Conservation (phyloP, 352 stramenopile species). For the Pythium rhizo-oryzae region DNA sequence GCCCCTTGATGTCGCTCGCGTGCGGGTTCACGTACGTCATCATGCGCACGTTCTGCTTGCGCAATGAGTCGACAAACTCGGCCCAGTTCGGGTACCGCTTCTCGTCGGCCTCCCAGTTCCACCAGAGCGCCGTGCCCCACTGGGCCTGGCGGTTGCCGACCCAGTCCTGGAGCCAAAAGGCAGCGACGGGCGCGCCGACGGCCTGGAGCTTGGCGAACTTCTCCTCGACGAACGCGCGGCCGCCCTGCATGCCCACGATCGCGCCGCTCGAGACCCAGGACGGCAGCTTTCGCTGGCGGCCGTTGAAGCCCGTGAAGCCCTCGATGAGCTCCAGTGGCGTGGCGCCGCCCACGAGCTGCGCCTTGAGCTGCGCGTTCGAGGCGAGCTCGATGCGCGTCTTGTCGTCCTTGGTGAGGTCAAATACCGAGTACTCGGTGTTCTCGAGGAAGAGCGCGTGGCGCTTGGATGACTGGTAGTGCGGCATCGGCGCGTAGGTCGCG, state of each 20-base stretch:
- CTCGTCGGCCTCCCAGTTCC: conserved; percentile 16
- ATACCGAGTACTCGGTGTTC: conserved; percentile 19
- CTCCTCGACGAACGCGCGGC: conserved; percentile 17
- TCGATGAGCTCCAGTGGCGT: too few species aligned
- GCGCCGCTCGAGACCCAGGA: conserved; percentile 11
- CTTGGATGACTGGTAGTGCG: conserved; percentile 22
- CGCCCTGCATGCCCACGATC: too few species aligned
- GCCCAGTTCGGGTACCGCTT: conserved; percentile 18
- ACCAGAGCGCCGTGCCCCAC: too few species aligned
- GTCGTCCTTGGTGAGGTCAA: conserved; percentile 15
- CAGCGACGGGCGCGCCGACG: conserved; percentile 11
- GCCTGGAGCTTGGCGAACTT: conserved; percentile 19
- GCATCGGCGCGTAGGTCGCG: conserved; percentile 20
- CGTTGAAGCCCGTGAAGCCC: too few species aligned
- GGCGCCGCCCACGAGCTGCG: conserved; percentile 16
- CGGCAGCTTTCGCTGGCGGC: too few species aligned
- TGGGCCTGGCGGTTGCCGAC: too few species aligned
- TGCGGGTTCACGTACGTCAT: too few species aligned
- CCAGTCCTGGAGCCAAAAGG: too few species aligned
- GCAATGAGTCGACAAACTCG: conserved; percentile 17
- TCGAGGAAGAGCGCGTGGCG: conserved; percentile 16
- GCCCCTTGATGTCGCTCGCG: conserved; percentile 22
- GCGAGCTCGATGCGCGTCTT: conserved; percentile 16
- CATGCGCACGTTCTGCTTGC: too few species aligned
- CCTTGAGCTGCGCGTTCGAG: conserved; percentile 3